These are phyloP conservation scores for Theobroma grandiflorum DNA, from an alignment of 441 rosid species.

Conservation along the genomic window DNA sequence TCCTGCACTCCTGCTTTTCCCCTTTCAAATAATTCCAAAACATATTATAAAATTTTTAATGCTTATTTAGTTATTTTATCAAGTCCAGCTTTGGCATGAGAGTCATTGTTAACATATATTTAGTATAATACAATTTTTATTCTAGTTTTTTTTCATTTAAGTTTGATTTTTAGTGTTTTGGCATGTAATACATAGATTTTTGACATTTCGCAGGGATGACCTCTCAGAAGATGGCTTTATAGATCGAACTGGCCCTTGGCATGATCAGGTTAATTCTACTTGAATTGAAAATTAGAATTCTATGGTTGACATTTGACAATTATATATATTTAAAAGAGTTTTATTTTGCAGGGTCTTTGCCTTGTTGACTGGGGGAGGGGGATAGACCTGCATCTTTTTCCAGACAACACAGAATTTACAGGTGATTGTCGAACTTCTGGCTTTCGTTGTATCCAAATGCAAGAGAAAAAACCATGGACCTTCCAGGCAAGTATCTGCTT, in stretches of 20 bases:
- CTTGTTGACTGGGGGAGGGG: slow-evolving; percentile 98
- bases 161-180: neutral
- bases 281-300: slow-evolving; percentile 16
- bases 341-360: slow-evolving; percentile 78
- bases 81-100: neutral
- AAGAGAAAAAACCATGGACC: slow-evolving; percentile 86
- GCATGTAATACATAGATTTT: slow-evolving; percentile 15
- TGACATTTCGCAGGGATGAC: slow-evolving; percentile 53
- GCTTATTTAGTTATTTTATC: neutral
- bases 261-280: slow-evolving; percentile 63
- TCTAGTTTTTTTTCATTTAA: neutral
- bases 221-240: slow-evolving; percentile 63
- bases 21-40: neutral
- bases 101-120: neutral
- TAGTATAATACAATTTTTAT: neutral
- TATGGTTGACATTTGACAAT: slow-evolving; percentile 8
- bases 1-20: neutral
- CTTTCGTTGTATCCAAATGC: slow-evolving; percentile 90
- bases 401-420: slow-evolving; percentile 55
- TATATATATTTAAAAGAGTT: slow-evolving; percentile 21
- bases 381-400: slow-evolving; percentile 83
- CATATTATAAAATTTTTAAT: neutral
- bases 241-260: slow-evolving; percentile 72
- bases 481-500: slow-evolving; percentile 67
- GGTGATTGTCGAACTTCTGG: slow-evolving; percentile 95